Evolutionary conservation across 2,329 filamentous ascomycete genomes (phyloP).

Genomic region (Aspergillus jensenii): DNA sequence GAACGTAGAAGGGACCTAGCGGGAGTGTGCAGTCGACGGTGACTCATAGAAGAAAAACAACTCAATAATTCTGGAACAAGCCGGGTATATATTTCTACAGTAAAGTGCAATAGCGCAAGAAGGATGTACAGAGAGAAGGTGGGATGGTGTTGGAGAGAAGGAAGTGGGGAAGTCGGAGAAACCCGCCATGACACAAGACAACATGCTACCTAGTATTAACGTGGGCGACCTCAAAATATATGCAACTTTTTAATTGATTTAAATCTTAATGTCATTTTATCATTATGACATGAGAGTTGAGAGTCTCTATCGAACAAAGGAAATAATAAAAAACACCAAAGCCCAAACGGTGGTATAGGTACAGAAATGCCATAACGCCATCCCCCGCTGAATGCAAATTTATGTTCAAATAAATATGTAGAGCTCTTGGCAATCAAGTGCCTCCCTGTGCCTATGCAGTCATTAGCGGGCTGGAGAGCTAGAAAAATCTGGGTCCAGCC

Average conservation of each 20-base stretch:
- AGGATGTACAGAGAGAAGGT: neutral
- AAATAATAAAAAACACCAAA: conserved; percentile 1
- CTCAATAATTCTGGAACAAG: neutral
- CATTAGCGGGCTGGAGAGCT: conserved; percentile 28
- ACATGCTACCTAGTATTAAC: no score
- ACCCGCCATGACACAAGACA: neutral
- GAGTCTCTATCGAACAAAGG: conserved; percentile 14
- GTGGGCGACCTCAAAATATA: neutral
- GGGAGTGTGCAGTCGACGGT: neutral
- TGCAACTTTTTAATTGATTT: no score
- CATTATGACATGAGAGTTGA: conserved; percentile 8
- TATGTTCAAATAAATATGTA: conserved; percentile 10
- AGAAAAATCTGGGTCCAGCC: conserved; percentile 36
- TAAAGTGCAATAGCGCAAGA: neutral
- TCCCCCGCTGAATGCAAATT: conserved; percentile 24
- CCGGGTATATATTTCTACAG: neutral
- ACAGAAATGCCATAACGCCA: conserved; percentile 19
- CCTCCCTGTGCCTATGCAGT: conserved; percentile 25
- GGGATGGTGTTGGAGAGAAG: neutral
- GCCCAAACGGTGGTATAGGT: conserved; percentile 10
- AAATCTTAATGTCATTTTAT: neutral
- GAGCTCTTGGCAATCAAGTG: conserved; percentile 20
- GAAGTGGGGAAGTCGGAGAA: neutral
- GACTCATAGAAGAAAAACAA: neutral
- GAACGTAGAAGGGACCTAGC: neutral